Evolutionary conservation across 2,329 filamentous ascomycete genomes (phyloP).

Genomic region (Dichotomopilus funicola): DNA sequence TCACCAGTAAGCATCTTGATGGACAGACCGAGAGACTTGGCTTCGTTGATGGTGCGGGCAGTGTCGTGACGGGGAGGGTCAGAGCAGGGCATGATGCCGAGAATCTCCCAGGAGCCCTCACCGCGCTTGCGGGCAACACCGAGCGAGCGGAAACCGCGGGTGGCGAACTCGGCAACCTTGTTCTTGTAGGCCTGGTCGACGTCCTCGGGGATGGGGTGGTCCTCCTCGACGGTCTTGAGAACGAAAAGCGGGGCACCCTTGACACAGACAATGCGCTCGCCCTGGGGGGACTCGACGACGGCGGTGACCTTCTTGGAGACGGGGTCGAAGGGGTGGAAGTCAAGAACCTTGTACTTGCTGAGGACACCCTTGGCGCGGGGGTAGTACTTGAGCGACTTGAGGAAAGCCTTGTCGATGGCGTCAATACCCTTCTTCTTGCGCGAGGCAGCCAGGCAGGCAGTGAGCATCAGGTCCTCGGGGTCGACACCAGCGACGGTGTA

Average conservation of each 20-base stretch:
- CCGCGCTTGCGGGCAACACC: conserved; percentile 87
- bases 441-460: conserved; percentile 80
- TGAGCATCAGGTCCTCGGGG: conserved; percentile 83
- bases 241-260: conserved; percentile 88
- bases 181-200: conserved; percentile 83
- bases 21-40: conserved; percentile 77
- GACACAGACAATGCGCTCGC: conserved; percentile 79
- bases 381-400: conserved; percentile 77
- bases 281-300: conserved; percentile 73
- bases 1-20: conserved; percentile 98
- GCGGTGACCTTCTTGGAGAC: conserved; percentile 91
- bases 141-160: conserved; percentile 88
- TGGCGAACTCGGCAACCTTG: conserved; percentile 86
- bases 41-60: conserved; percentile 82
- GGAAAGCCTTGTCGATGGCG: conserved; percentile 90
- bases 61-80: conserved; percentile 89
- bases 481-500: conserved; percentile 78
- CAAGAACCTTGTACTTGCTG: conserved; percentile 74
- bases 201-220: conserved; percentile 69
- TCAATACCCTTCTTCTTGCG: conserved; percentile 96
- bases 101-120: conserved; percentile 77
- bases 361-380: conserved; percentile 75
- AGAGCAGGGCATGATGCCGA: conserved; percentile 91
- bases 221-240: conserved; percentile 78
- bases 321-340: conserved; percentile 85